phyloP scores from a whole-genome alignment of 768 basidiomycete genomes.

The Hericium alpestre region DNA sequence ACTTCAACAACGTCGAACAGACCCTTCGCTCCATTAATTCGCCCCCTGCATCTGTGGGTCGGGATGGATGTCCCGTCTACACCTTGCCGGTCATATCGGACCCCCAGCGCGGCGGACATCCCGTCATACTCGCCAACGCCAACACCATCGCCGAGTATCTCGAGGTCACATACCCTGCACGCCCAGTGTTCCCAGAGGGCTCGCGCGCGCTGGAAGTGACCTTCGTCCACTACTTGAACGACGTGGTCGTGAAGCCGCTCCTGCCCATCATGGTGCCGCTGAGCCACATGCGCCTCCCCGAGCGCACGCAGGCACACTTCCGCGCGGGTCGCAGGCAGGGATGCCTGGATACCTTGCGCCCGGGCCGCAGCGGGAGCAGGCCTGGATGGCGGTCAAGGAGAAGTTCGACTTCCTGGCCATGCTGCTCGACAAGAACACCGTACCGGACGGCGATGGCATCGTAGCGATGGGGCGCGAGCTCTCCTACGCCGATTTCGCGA shows the following conservation, averaged over 20 bases:
- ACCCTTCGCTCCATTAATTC: constrained; percentile 50
- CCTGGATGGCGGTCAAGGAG: constrained; percentile 53
- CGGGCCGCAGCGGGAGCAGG: constrained; percentile 46
- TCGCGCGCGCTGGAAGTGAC: constrained; percentile 56
- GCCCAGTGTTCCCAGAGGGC: constrained; percentile 62
- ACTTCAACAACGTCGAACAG: constrained; percentile 57
- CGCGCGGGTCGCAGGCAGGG: constrained; percentile 12
- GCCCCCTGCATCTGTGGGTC: constrained; percentile 39
- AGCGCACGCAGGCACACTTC: constrained; percentile 45
- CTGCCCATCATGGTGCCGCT: constrained; percentile 62
- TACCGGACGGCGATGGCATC: constrained; percentile 49
- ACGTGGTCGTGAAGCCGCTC: constrained; percentile 54
- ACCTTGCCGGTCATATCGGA: constrained; percentile 64
- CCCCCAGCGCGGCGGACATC: constrained; percentile 21
- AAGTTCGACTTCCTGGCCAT: constrained; percentile 57
- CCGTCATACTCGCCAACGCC: constrained; percentile 46
- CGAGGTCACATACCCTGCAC: constrained; percentile 55
- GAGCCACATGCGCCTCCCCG: constrained; percentile 50
- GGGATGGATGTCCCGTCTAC: constrained; percentile 53
- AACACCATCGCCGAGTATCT: constrained; percentile 64
- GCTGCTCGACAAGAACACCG: constrained; percentile 57
- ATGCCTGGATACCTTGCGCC: constrained; percentile 14
- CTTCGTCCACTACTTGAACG: constrained; percentile 62
- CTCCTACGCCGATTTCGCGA: constrained; percentile 63
- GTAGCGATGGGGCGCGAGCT: constrained; percentile 58